Base-by-base conservation (phyloP, 768 basidiomycete genomes). In the Hericium alpestre region DNA sequence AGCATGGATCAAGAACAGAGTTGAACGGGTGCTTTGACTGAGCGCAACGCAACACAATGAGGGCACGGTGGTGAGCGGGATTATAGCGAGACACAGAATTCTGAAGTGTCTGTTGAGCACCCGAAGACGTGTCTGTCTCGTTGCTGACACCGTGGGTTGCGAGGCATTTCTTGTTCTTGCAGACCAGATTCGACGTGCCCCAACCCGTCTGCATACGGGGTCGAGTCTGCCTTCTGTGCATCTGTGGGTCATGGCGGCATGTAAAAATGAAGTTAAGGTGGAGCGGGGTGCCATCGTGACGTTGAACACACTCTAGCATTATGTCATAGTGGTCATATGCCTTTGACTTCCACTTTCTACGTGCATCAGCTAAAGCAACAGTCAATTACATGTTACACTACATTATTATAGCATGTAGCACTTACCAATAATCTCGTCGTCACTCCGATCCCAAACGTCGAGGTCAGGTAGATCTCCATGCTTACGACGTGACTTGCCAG, bases 31-130 rank as follows among this genome's bases (percentile, higher is more conserved):
- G 59, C 18, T 62, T 56, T 13, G 52, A 46, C 47, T 51, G 52
- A 4, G 70, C 67, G 38, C 61, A 68, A 6, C 61, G 56, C 38
- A 71, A 15, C 8, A 66, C 69, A 48, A 70, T 59, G 4, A 70
- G 25, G 12, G 67, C 59, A 10, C 53, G 53, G 25, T 40, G n/a
- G 3, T 13, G 38, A 4, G 37, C 37, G 9, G 15, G n/a, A 4
- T 37, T 16, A 23, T 40, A 54, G 20, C 13, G 9, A 9, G 53
- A 27, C 6, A 52, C 9, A 9, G 13, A 27, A 9, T 52, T 37
- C 32, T 13, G 16, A 6, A 49, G 47, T 2, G 47, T 49, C 20
- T 49, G 47, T 22, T 49, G 47, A 49, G 51, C 51, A 25, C 51
- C 22, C 15, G 23, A n/a, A 32, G 20, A 13, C 3, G 38, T 54